phyloP scores from a whole-genome alignment of 202 grass and related monocot species.

The Schoenoplectus tabernaemontani region DNA sequence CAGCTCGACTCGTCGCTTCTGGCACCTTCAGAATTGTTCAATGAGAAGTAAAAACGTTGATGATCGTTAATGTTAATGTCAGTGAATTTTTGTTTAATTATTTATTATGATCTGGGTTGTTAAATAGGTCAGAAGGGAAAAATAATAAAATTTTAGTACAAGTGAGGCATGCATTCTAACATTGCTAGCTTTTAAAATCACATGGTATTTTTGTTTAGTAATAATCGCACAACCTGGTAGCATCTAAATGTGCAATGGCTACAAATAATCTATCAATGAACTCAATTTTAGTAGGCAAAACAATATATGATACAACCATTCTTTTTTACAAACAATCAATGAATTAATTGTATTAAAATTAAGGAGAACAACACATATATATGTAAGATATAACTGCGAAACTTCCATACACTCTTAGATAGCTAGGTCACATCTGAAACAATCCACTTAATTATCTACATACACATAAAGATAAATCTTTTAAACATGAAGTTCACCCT shows the following conservation, averaged over 20 bases:
- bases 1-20: conserved; percentile 73
- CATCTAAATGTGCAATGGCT: not conserved
- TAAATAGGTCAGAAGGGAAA: not conserved
- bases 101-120: not conserved
- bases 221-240: not conserved
- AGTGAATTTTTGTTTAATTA: conserved; percentile 3
- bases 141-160: not conserved
- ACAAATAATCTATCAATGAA: not conserved
- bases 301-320: not conserved
- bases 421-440: not conserved
- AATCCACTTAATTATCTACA: not conserved
- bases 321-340: not conserved
- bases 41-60: not conserved
- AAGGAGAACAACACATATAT: not conserved
- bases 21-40: conserved; percentile 39
- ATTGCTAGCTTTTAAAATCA: not conserved
- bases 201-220: not conserved
- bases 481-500: not conserved
- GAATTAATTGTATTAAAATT: not conserved
- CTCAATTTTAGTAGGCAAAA: not conserved
- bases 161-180: not conserved
- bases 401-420: not conserved
- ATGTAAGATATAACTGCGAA: not conserved
- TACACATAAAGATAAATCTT: not conserved
- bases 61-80: not conserved